phyloP scores from a whole-genome alignment of 2,329 filamentous ascomycete species.

The Colletotrichum tofieldiae region DNA sequence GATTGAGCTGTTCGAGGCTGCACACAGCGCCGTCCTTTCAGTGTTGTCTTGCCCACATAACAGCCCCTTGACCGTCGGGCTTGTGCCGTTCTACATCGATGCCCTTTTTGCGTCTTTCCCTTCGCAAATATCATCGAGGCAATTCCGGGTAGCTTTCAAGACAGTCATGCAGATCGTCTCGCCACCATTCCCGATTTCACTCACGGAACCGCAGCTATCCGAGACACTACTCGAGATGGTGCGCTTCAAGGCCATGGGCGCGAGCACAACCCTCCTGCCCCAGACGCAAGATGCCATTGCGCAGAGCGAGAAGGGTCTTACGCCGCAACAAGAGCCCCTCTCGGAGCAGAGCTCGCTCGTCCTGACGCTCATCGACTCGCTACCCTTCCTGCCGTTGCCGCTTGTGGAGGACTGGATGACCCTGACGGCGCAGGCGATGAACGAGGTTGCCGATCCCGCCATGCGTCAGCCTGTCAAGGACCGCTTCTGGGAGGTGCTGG shows the following conservation, averaged over 20 bases:
- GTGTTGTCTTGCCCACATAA: conserved; percentile 87
- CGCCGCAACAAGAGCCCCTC: conserved; percentile 55
- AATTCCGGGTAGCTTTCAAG: conserved; percentile 91
- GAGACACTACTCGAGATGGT: conserved; percentile 87
- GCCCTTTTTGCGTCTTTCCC: conserved; percentile 87
- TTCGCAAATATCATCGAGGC: conserved; percentile 81
- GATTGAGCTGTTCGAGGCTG: conserved; percentile 84
- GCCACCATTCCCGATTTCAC: conserved; percentile 83
- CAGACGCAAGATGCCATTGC: conserved; percentile 57
- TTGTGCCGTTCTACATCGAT: conserved; percentile 88
- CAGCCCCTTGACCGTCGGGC: conserved; percentile 76
- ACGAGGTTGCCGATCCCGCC: conserved; percentile 71
- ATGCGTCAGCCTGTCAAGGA: conserved; percentile 78
- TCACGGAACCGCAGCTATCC: conserved; percentile 82
- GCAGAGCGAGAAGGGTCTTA: conserved; percentile 34
- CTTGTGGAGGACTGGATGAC: conserved; percentile 87
- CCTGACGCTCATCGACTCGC: conserved; percentile 83
- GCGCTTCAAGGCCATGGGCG: conserved; percentile 73
- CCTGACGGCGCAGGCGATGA: conserved; percentile 77
- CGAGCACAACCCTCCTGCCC: conserved; percentile 60
- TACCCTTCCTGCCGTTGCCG: conserved; percentile 80
- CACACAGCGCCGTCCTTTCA: conserved; percentile 86
- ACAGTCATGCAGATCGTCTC: conserved; percentile 87
- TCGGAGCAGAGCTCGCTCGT: conserved; percentile 86
- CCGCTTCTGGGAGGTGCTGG: conserved; percentile 85